phyloP scores from a whole-genome alignment of 345 rosid species.

The Gossypioides kirkii region DNA sequence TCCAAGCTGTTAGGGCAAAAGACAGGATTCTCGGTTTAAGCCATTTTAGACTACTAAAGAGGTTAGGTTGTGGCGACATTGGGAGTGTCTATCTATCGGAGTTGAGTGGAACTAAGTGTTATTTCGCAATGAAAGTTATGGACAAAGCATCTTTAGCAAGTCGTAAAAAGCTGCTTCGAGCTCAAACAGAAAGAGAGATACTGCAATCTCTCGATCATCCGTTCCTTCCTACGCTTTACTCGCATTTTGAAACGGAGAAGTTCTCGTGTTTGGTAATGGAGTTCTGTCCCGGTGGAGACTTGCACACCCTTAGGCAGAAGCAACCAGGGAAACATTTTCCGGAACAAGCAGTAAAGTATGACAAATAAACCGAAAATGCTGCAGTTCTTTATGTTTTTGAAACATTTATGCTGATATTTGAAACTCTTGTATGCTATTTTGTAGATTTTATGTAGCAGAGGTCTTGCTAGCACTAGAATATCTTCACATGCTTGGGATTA shows the following conservation, averaged over 20 bases:
- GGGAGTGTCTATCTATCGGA: constrained; percentile 92
- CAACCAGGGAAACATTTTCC: constrained; percentile 86
- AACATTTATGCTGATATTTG: too few species aligned
- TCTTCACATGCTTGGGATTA: constrained; percentile 74
- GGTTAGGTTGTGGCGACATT: constrained; percentile 90
- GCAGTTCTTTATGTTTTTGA: too few species aligned
- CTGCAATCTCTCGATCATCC: constrained; percentile 86
- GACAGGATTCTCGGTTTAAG: constrained; percentile 73
- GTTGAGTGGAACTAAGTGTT: constrained; percentile 79
- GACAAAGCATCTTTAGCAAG: constrained; percentile 85
- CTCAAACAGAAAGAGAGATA: constrained; percentile 91
- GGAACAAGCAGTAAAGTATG: constrained; percentile 90
- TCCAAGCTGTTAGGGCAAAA: constrained; percentile 63
- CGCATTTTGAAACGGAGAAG: constrained; percentile 87
- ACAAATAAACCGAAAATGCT: constrained; percentile 15
- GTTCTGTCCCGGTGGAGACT: constrained; percentile 89
- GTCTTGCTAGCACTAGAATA: constrained; percentile 62
- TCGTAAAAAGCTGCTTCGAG: constrained; percentile 87
- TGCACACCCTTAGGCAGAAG: constrained; percentile 89
- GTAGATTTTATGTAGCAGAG: constrained; percentile 76
- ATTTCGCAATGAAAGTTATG: constrained; percentile 95
- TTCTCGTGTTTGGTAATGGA: constrained; percentile 93
- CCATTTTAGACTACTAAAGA: constrained; percentile 78
- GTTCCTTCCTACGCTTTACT: constrained; percentile 83
- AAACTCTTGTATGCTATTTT: not conserved